phyloP scores from a whole-genome alignment of 441 rosid genomes.

The Gossypium davidsonii region DNA sequence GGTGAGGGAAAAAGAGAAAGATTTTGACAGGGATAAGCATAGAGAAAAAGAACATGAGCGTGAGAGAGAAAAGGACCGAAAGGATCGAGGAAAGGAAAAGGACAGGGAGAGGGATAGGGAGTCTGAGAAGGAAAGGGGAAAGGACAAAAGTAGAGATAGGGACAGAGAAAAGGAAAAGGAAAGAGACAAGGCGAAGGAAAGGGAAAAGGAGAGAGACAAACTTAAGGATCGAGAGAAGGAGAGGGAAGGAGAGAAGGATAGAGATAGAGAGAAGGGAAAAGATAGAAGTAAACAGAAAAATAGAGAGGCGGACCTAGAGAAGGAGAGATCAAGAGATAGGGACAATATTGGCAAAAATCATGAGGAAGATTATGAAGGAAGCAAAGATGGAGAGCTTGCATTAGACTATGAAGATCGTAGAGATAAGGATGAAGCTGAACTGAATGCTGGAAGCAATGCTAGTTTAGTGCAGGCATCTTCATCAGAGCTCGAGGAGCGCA shows the following conservation, averaged over 20 bases:
- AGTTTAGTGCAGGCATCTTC: slow-evolving; percentile 33
- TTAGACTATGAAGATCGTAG: slow-evolving; percentile 34
- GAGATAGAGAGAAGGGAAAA: slow-evolving; percentile 41
- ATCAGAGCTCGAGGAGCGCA: slow-evolving; percentile 49
- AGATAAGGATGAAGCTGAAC: slow-evolving; percentile 32
- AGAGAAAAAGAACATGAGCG: slow-evolving; percentile 23
- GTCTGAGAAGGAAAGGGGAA: slow-evolving; percentile 33
- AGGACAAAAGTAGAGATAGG: slow-evolving; percentile 41
- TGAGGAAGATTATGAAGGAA: slow-evolving; percentile 31
- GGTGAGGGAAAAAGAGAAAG: slow-evolving; percentile 19
- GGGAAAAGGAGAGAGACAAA: slow-evolving; percentile 36
- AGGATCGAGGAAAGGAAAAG: slow-evolving; percentile 27
- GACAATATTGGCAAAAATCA: slow-evolving; percentile 28
- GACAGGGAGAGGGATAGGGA: slow-evolving; percentile 36
- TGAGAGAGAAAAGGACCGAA: slow-evolving; percentile 27
- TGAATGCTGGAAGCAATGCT: slow-evolving; percentile 27
- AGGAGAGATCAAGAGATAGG: slow-evolving; percentile 47
- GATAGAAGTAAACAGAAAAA: slow-evolving; percentile 33
- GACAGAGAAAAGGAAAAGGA: slow-evolving; percentile 41
- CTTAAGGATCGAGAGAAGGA: slow-evolving; percentile 47
- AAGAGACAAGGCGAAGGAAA: slow-evolving; percentile 37
- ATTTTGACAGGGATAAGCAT: slow-evolving; percentile 20
- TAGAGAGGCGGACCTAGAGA: slow-evolving; percentile 35
- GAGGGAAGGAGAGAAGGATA: slow-evolving; percentile 46
- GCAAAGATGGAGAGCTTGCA: slow-evolving; percentile 21